Base-by-base conservation (phyloP, 1,139 yeast species). In the Taphrina communis region DNA sequence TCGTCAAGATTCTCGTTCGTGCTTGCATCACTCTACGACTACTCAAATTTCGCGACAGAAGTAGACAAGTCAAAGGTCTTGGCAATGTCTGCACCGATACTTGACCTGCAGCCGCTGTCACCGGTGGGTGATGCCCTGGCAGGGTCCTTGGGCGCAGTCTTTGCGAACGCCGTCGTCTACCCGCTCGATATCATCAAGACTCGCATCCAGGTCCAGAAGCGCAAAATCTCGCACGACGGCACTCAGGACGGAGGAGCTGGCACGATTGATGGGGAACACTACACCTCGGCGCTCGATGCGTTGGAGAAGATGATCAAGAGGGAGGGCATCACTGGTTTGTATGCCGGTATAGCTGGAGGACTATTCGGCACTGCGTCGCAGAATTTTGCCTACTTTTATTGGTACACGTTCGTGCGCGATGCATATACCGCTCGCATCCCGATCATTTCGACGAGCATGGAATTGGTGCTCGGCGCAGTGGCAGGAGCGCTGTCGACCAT, bases 131-230 rank as follows among this genome's bases (percentile, higher is more conserved):
- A 88, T 76, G 97, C 97, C 0, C 84, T 90, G 21, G 88, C 91
- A 65, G 97, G 97, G 0, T 92, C 96, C 0, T 82, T 88, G 69
- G 96, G 96, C 7, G 90, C 96, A 3, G 89, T 88, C 57, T 78
- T 89, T 70, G 96, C 97, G 57, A 90, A 89, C 77, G 82, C 91
- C n/a, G 81, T 87, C 8, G 90, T 94, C 1, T 97, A 94, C 77
- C 99, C 99, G 0, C 80, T 94, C 42, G 99, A 94, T 76, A 82
- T 93, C 52, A 82, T 92, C 72, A 94, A 94, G 78, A 83, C 94
- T 6, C 80, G 96, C 72, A 81, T 93, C 44, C 99, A 94, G 68
- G 80, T 79, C n/a, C 82, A 56, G 60, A 61, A 55, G 35, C 48
- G 65, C 19, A 57, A 46, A 17, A 50, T 41, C 39, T 39, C 50